Evolutionary conservation across 371 early-diverging fungal genomes (phyloP), one percentile per base, ranked within the genome.

Genomic region (Saksenaea oblongispora): DNA sequence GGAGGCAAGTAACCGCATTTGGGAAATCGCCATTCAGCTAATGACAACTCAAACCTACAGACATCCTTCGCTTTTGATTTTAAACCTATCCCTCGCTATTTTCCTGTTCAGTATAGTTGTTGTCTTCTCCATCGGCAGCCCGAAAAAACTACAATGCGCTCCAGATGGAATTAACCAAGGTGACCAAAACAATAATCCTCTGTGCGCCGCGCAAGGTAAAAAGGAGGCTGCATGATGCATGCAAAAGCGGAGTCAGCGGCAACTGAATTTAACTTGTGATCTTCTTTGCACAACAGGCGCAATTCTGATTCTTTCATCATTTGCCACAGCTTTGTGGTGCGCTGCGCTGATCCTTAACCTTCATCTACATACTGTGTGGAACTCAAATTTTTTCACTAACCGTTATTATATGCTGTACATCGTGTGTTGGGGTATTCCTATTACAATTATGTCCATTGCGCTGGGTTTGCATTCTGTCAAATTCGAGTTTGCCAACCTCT

Each of bases 301-400:
- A 3, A 74, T 82, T 28, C 42, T 86, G n/a, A 71, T 86, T 61
- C 80, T 82, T 65, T 70, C 81, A 26, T 83, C 83, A 17, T 67
- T 84, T 28, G 79, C 80, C 3, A 78, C 82, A 27, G 78, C 82
- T 35, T 70, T 84, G 14, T 87, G 88, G 88, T 76, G 75, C 31
- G 72, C 80, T 14, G 84, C 82, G 34, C 65, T 87, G 62, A 85
- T 86, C 62, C 7, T 79, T 31, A 85, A 85, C 61, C 69, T 87
- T 28, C 88, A 87, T 64, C 35, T 84, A 13, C 84, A 84, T 62
- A 84, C 86, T 7, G 88, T 87, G 28, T 84, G 84, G 84, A 72
- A 82, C 58, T 85, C 85, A 11, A 74, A 75, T 54, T 74, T 82
- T 67, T 74, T 87, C 36, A 75, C 78, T 17, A 71, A 76, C 17